phyloP scores from a whole-genome alignment of 129 eudicot genomes.

The Ambrosia trifida region DNA sequence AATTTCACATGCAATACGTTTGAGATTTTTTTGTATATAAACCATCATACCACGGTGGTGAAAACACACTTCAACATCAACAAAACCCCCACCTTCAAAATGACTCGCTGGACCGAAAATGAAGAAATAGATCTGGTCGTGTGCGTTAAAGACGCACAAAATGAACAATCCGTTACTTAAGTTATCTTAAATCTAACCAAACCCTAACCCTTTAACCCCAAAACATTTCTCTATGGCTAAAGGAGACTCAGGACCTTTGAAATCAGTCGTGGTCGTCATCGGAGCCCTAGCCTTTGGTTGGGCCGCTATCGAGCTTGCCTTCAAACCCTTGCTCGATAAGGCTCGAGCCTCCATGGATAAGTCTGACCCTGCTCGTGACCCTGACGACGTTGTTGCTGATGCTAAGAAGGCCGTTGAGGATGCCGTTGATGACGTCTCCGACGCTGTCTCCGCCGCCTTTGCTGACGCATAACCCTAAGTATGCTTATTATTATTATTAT shows the following conservation, averaged over 20 bases:
- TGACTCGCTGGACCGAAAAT: no score
- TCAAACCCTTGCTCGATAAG: slow-evolving; percentile 80
- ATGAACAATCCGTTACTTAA: neutral
- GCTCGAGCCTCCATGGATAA: slow-evolving; percentile 69
- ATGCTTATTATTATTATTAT: neutral
- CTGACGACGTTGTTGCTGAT: slow-evolving; percentile 42
- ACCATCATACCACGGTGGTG: no score
- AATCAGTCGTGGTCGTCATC: slow-evolving; percentile 42
- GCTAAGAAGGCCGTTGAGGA: slow-evolving; percentile 24
- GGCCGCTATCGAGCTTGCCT: slow-evolving; percentile 81
- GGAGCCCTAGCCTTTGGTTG: slow-evolving; percentile 85
- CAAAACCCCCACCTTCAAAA: no score
- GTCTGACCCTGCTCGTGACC: slow-evolving; percentile 62
- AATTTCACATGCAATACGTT: no score
- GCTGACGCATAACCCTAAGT: slow-evolving; percentile 13
- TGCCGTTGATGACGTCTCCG: neutral
- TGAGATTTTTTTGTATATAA: no score
- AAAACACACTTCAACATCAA: no score
- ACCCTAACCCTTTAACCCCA: slow-evolving; percentile 1
- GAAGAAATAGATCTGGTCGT: no score
- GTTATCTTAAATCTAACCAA: slow-evolving; percentile 11
- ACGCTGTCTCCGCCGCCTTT: neutral
- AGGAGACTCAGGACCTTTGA: slow-evolving; percentile 24
- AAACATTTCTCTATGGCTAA: slow-evolving; percentile 22
- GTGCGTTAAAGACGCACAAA: no score